Evolutionary conservation across 768 basidiomycete genomes (phyloP), one percentile per base, ranked within the genome.

Genomic region (Suillus subluteus): DNA sequence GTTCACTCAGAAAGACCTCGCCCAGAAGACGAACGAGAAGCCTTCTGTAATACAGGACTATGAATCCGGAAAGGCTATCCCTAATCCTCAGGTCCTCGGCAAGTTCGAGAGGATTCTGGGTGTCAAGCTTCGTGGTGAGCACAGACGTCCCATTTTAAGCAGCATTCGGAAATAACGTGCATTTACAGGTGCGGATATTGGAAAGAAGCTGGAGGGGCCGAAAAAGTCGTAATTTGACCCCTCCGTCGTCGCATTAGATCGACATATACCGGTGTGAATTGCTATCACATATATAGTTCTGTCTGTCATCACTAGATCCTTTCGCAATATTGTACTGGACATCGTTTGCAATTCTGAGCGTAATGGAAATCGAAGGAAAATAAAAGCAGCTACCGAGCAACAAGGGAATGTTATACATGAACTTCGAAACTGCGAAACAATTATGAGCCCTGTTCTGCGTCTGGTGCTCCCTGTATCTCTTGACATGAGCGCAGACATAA

Each of bases 21-120:
- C 96, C 13, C 89, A 91, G 75, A 94, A 94, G 82, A 88, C 96
- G 73, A 98, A 98, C 76, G 95, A 96, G 81, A 96, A 96, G 78
- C 93, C 91, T 38, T 91, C 91, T 58, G 82, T 95, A 62, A 80
- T 95, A 43, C 91, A 94, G 77, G 95, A 96, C 72, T 95, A 97
- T 76, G 96, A 98, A 78, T 85, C 91, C 4, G 90, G 94, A 65
- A 91, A 87, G 78, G 96, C 95, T 40, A 86, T 94, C 46, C 96
- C 96, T 38, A 95, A 91, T 73, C 80, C 91, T 50, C 91, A 95
- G 74, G 88, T 98, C 72, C 87, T 98, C 40, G 83, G 84, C 65
- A 97, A 98, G 84, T 88, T 98, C 70, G 96, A 98, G 81, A 87
- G 95, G 64, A 80, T 80, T 38, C 84, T 98, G 69, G 90, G 88